A percentile compares a stretch with the other conserved stretches of the same genome.
Evolutionary conservation across 352 stramenopile genomes (phyloP).

Genomic region (Pythium utonaiense): DNA sequence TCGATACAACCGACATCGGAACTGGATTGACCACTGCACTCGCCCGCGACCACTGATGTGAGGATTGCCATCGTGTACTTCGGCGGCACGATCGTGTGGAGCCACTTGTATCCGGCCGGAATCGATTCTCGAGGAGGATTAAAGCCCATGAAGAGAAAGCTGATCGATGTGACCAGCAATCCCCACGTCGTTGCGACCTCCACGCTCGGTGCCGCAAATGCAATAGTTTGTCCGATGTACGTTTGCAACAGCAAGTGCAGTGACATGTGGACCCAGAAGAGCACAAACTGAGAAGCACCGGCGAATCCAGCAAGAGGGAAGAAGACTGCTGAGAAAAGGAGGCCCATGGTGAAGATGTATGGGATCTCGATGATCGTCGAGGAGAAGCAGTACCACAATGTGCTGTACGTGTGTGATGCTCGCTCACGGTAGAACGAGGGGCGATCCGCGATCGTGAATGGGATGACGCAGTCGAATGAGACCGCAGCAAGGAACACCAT

Average conservation of each 20-base stretch:
- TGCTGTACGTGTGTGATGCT: slow-evolving; percentile 84
- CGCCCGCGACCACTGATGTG: slow-evolving; percentile 8
- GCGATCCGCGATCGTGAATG: slow-evolving; percentile 60
- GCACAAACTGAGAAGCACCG: slow-evolving; percentile 6
- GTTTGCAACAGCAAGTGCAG: slow-evolving; percentile 22
- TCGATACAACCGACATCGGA: slow-evolving; percentile 16
- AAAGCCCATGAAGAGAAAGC: slow-evolving; percentile 73
- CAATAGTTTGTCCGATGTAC: slow-evolving; percentile 21
- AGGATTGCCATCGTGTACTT: slow-evolving; percentile 14
- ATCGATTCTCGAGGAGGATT: slow-evolving; percentile 46
- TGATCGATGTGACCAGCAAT: slow-evolving; percentile 44
- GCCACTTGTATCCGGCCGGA: slow-evolving; percentile 41
- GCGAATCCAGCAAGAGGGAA: slow-evolving; percentile 25
- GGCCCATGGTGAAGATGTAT: slow-evolving; percentile 8
- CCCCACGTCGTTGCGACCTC: slow-evolving; percentile 21
- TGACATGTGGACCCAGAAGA: slow-evolving; percentile 21
- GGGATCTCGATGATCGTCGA: slow-evolving; percentile 46
- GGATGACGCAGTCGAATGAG: slow-evolving; percentile 50
- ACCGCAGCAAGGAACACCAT: slow-evolving; percentile 63
- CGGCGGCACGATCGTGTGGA: slow-evolving; percentile 37
- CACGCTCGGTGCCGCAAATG: slow-evolving; percentile 18
- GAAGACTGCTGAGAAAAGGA: slow-evolving; percentile 27
- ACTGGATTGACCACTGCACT: background rate
- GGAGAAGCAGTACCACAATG: slow-evolving; percentile 66
- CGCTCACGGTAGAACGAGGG: slow-evolving; percentile 92